Evolutionary conservation across 2,329 filamentous ascomycete genomes (phyloP), one percentile per base, ranked within the genome.

Genomic region (Fusarium equiseti): DNA sequence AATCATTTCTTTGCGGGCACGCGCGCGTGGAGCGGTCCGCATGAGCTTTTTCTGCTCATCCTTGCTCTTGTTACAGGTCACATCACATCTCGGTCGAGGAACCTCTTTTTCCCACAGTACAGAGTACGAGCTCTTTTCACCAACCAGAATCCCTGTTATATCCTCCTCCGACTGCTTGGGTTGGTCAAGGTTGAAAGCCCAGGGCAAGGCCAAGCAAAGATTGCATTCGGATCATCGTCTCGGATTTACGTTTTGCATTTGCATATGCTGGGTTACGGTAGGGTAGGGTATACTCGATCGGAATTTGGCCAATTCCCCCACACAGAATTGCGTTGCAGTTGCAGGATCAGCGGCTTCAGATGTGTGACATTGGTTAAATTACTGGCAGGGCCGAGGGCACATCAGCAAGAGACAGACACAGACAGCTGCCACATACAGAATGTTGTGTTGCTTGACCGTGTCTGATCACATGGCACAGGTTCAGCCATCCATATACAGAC

Each of bases 1-100:
- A 8, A 13, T 22, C 7, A 5, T 29, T 53, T 38, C 42, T 53
- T 42, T 63, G 66, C 59, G 32, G 57, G 38, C 58, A 56, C 52
- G 66, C 63, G 71, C 69, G 67, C 73, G 57, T 72, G 63, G 43
- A 73, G 73, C 66, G 71, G 71, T 53, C 65, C 72, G 72, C 72
- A 75, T 75, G 68, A 75, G 72, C 64, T 66, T 60, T 59, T 63
- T 53, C 38, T 61, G 24, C 49, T 35, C 42, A 66, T 53, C 60
- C 70, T 54, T 59, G 70, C 53, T 52, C 43, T 68, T 70, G 58
- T 73, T 69, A 75, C 73, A 72, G 57, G 69, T 73, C 72, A 73
- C 62, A 75, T 53, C 50, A 53, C 50, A 53, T 75, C 72, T 64
- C 49, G 55, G 22, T 60, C 45, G 53, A 66, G 42, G 63, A 45